phyloP scores from a whole-genome alignment of 257 asterid species.

The Osmanthus fragrans region DNA sequence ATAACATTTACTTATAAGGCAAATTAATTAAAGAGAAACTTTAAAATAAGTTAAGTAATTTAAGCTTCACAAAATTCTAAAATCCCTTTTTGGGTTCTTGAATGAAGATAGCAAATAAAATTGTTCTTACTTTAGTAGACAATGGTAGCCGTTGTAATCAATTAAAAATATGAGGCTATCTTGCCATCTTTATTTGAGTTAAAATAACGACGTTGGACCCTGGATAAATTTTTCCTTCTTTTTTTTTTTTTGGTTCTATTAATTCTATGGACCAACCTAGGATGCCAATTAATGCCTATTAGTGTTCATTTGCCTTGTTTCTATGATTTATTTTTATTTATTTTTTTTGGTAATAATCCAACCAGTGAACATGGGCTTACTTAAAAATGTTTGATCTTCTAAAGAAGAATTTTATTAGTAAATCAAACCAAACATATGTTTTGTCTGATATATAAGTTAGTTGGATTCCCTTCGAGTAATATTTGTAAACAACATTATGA shows the following conservation, averaged over 20 bases:
- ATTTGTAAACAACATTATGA: no score
- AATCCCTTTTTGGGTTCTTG: constrained; percentile 11
- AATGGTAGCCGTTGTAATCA: constrained; percentile 4
- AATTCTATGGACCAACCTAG: background rate
- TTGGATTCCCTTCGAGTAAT: no score
- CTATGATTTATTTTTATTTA: background rate
- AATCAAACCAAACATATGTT: no score
- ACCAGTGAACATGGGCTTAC: background rate
- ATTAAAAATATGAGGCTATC: background rate
- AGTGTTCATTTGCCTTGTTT: constrained; percentile 13
- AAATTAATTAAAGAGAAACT: no score
- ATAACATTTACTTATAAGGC: background rate
- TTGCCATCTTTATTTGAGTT: background rate
- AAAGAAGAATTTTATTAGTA: no score
- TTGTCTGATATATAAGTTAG: no score
- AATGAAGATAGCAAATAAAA: background rate
- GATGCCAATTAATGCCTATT: background rate
- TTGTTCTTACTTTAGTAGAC: constrained; percentile 28
- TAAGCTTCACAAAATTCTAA: background rate
- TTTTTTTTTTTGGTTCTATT: background rate
- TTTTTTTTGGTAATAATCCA: background rate
- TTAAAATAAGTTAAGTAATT: background rate
- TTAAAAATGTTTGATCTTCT: no score
- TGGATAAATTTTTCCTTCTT: no score
- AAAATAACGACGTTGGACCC: background rate